These are phyloP conservation scores for Lagenidium giganteum DNA, from an alignment of 352 stramenopile species.

Conservation along the genomic window DNA sequence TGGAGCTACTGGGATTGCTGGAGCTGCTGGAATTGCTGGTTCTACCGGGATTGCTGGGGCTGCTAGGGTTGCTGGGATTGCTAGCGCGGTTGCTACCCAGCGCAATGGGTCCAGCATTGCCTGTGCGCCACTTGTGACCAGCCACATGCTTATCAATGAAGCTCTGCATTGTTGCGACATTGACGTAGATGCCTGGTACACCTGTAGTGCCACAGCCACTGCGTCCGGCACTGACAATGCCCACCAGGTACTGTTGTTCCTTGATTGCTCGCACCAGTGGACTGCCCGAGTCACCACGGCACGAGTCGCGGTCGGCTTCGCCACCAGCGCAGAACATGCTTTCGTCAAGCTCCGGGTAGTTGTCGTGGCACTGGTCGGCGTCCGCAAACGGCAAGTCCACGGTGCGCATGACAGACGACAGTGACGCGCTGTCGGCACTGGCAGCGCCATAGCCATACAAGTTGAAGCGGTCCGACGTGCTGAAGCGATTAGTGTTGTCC, in stretches of 20 bases:
- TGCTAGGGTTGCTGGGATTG: too few relatives aligned
- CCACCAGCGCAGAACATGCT: conserved; percentile 23
- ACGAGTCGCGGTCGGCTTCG: conserved; percentile 17
- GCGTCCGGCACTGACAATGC: conserved; percentile 30
- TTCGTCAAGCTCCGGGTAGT: conserved; percentile 21
- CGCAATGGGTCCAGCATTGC: too few relatives aligned
- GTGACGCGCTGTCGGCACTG: conserved; percentile 1
- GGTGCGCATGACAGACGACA: conserved; percentile 21
- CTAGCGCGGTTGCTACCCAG: too few relatives aligned
- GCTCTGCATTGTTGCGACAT: conserved; percentile 11
- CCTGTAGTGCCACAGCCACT: conserved; percentile 24
- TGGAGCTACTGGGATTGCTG: too few relatives aligned
- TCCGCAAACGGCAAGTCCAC: conserved; percentile 19
- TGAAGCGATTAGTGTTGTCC: conserved; percentile 15
- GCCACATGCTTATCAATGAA: conserved; percentile 25
- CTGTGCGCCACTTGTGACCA: conserved; percentile 4
- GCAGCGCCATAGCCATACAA: conserved; percentile 29
- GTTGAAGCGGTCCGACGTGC: conserved; percentile 4
- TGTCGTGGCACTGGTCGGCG: conserved; percentile 4
- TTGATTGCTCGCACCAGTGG: conserved; percentile 19
- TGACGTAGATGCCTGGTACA: conserved; percentile 31
- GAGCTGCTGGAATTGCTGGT: too few relatives aligned
- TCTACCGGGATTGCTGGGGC: too few relatives aligned
- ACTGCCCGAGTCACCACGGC: conserved; percentile 30
- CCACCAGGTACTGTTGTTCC: conserved; percentile 15